Base-by-base conservation (phyloP, 768 basidiomycete species). In the Termitomyces sp. region DNA sequence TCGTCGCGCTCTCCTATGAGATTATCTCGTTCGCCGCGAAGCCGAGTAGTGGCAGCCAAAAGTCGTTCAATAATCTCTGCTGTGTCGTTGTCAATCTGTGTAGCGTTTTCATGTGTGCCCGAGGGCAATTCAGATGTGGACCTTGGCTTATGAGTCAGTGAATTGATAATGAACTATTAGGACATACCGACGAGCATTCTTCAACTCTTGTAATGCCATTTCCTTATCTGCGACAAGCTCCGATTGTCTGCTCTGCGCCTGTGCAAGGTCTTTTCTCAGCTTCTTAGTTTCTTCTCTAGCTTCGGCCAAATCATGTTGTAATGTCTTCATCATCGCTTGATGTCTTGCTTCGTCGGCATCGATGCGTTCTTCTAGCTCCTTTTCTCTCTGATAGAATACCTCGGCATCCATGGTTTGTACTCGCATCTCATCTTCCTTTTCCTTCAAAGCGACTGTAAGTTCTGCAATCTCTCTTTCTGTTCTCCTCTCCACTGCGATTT, bases 341-440 rank as follows among this genome's bases (percentile, higher is more conserved):
- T 89, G 84, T 69, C 83, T 87, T 6, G 80, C 83, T 49, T 85
- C 85, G 60, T 90, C 87, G 64, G 88, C 86, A 45, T 90, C 87
- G 30, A 91, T 82, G 61, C 89, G 76, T 68, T 78, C 76, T 66
- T 86, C 59, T 30, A 90, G 65, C 54, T 83, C 83, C 26, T 79
- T 77, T 66, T 90, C 89, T 52, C 88, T 53, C 26, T 73, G 58
- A 73, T 73, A 22, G 70, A 73, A 28, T 76, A 69, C 2, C 73
- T 81, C 24, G 70, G 68, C 33, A 77, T 73, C 33, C 68, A 73
- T 64, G 66, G 73, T 45, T 83, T 55, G 44, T 73, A 36, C 77
- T 20, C 69, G 70, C 10, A 90, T 61, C 60, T 90, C 89, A 42
- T 84, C 83, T 32, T 85, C 81, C 63, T 77, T 83, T 62, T 80